Conservation (phyloP, 2,329 filamentous ascomycete species). For the Colletotrichum zoysiae region DNA sequence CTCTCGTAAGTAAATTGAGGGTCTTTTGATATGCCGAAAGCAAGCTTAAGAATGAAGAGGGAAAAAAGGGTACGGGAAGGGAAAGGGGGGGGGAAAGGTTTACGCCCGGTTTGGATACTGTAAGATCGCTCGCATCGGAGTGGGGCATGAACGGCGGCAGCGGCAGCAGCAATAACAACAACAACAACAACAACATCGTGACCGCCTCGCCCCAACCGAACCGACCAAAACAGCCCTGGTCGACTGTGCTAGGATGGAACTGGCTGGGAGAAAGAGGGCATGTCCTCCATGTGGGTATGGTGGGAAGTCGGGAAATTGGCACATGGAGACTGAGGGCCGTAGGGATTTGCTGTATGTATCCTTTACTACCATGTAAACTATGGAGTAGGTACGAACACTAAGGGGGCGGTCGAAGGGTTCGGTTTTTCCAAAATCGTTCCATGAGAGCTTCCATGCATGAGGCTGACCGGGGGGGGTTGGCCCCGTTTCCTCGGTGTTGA, state of each 20-base stretch:
- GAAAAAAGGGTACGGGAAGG: no score
- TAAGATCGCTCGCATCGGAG: slow-evolving; percentile 1
- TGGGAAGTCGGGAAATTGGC: slow-evolving; percentile 13
- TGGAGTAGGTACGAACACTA: no score
- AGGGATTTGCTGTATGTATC: background rate
- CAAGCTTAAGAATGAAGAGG: background rate
- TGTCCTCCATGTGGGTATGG: background rate
- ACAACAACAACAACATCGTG: background rate
- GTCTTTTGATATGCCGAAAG: background rate
- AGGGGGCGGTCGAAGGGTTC: slow-evolving; percentile 3
- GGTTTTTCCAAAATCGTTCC: slow-evolving; percentile 23
- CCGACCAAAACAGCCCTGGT: background rate
- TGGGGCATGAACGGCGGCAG: background rate
- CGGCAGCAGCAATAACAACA: background rate
- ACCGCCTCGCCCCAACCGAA: slow-evolving; percentile 1
- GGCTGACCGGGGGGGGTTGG: slow-evolving; percentile 1
- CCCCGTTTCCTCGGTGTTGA: background rate
- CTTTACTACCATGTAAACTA: no score
- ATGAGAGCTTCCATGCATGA: slow-evolving; percentile 41
- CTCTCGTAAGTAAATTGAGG: background rate
- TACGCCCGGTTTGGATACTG: background rate
- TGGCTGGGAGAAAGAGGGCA: no score
- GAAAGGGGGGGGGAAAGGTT: no score
- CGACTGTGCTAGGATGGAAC: background rate
- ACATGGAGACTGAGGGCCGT: background rate